phyloP scores from a whole-genome alignment of 306 rosid genomes.

The Acacia acuminata region DNA sequence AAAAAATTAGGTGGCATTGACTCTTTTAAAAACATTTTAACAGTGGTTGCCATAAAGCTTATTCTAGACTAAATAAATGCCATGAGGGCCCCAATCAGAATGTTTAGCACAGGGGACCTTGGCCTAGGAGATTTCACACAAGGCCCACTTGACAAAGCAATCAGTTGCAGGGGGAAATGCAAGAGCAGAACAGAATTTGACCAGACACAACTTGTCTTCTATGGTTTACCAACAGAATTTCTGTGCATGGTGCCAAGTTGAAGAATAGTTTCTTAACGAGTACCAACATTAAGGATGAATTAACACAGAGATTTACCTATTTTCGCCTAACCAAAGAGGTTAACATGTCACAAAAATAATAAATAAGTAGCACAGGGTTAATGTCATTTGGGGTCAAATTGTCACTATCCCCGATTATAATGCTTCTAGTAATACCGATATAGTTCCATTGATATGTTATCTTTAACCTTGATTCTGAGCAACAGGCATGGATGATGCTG shows the following conservation, averaged over 20 bases:
- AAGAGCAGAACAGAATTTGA: neutral
- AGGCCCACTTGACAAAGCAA: neutral
- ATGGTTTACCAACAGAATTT: neutral
- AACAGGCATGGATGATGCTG: slow-evolving; percentile 73
- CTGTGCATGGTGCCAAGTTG: neutral
- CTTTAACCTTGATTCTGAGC: slow-evolving; percentile 81
- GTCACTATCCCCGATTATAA: neutral
- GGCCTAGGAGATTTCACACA: neutral
- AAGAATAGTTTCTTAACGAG: neutral
- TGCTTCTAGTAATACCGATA: neutral
- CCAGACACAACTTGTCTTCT: neutral
- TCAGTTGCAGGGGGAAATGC: neutral
- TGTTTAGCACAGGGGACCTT: neutral
- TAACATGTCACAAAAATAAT: neutral
- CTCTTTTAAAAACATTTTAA: neutral
- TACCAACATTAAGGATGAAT: neutral
- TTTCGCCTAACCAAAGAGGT: neutral
- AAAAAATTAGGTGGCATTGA: neutral
- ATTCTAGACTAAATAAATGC: neutral
- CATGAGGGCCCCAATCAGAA: neutral
- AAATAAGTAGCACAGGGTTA: neutral
- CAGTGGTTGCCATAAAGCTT: neutral
- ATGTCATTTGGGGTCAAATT: neutral
- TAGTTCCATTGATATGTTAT: neutral
- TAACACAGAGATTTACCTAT: neutral